Percentiles rank a stretch among this genome's conserved stretches.
These are phyloP conservation scores for Plantago ovata DNA, from an alignment of 257 asterid species.

Conservation along the genomic window DNA sequence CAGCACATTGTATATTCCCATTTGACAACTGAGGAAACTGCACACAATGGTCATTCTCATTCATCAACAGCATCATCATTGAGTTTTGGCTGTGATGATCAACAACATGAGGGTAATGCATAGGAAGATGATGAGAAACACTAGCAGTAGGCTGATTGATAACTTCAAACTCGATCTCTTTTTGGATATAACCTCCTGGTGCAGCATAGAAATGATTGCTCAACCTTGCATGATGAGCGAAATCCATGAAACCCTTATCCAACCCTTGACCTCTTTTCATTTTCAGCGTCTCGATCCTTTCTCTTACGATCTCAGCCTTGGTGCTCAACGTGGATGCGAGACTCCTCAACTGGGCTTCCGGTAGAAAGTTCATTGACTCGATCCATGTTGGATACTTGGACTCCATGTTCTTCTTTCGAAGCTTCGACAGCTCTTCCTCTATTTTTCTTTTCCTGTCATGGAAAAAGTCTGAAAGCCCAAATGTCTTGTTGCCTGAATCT, in stretches of 20 bases:
- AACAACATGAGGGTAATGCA: slow-evolving; percentile 18
- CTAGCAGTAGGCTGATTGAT: slow-evolving; percentile 1
- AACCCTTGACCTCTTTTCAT: slow-evolving; percentile 6
- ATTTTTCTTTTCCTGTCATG: slow-evolving; percentile 35
- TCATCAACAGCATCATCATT: slow-evolving; percentile 36
- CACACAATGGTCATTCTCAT: slow-evolving; percentile 16
- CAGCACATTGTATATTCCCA: slow-evolving; percentile 17
- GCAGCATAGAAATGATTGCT: neutral
- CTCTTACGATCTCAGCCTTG: slow-evolving; percentile 21
- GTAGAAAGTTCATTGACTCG: slow-evolving; percentile 19
- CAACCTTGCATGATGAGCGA: slow-evolving; percentile 8
- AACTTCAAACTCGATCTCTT: too few species aligned
- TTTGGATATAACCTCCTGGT: slow-evolving; percentile 14
- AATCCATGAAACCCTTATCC: slow-evolving; percentile 14
- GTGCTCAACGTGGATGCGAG: slow-evolving; percentile 22
- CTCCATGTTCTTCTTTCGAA: slow-evolving; percentile 39
- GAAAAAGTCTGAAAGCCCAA: slow-evolving; percentile 44
- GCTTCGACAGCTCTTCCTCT: slow-evolving; percentile 42
- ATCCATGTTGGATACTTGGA: slow-evolving; percentile 38
- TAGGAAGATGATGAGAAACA: neutral
- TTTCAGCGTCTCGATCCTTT: slow-evolving; percentile 31
- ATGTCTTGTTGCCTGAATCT: slow-evolving; percentile 33
- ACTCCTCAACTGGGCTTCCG: slow-evolving; percentile 31
- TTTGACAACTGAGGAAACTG: slow-evolving; percentile 15
- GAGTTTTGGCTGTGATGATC: slow-evolving; percentile 27